Evolutionary conservation across 1,139 yeast species (phyloP).

Genomic region (Wickerhamomyces sp.): DNA sequence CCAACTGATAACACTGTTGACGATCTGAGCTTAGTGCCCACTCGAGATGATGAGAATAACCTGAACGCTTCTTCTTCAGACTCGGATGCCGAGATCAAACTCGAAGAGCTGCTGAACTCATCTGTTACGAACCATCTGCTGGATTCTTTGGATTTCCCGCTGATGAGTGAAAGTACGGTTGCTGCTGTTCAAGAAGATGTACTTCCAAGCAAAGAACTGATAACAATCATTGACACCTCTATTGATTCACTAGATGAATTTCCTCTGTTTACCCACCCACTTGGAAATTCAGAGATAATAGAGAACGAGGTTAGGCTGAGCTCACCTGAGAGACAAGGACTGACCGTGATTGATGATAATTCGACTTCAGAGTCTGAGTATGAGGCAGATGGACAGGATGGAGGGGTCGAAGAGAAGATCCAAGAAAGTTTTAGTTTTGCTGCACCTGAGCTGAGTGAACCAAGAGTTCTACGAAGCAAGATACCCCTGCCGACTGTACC

Average conservation of each 20-base stretch:
- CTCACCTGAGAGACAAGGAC: not conserved
- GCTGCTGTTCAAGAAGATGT: not conserved
- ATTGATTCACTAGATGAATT: slow-evolving; percentile 5
- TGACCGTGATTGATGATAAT: not conserved
- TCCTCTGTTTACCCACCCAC: slow-evolving; percentile 6
- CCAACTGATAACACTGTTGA: slow-evolving; percentile 4
- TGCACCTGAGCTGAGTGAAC: not conserved
- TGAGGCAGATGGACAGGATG: not conserved
- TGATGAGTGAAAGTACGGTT: not conserved
- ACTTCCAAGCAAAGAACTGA: not conserved
- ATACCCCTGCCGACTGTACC: slow-evolving; percentile 15
- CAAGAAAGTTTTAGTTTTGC: too few species aligned
- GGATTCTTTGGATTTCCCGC: slow-evolving; percentile 10
- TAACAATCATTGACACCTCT: not conserved
- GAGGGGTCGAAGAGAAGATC: not conserved
- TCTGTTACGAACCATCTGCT: slow-evolving; percentile 13
- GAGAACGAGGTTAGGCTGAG: slow-evolving; percentile 1
- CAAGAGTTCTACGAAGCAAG: slow-evolving; percentile 10
- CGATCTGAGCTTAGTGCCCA: slow-evolving; percentile 5
- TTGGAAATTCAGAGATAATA: slow-evolving; percentile 2
- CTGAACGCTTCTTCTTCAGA: slow-evolving; percentile 5
- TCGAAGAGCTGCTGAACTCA: slow-evolving; percentile 10
- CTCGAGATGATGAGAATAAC: slow-evolving; percentile 3
- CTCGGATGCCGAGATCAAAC: slow-evolving; percentile 8
- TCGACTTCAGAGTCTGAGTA: not conserved